Evolutionary conservation across 2,329 filamentous ascomycete species (phyloP).

Genomic region (Colletotrichum coccodes): DNA sequence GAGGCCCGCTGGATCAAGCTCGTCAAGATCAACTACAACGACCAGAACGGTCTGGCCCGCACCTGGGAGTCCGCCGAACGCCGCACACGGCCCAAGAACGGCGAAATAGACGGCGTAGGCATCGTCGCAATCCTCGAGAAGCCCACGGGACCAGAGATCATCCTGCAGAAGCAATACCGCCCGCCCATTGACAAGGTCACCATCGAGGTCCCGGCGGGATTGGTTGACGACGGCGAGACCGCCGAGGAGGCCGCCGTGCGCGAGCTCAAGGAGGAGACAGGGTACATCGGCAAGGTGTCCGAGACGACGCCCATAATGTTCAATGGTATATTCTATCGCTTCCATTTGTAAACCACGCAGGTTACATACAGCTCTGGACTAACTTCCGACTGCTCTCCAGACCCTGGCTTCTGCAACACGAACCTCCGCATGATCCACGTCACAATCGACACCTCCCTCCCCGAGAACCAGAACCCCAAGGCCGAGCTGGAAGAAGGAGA

Average conservation of each 20-base stretch:
- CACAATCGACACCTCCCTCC: slow-evolving; percentile 73
- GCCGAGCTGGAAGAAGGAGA: slow-evolving; percentile 81
- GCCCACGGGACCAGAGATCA: slow-evolving; percentile 61
- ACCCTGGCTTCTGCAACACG: slow-evolving; percentile 74
- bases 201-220: slow-evolving; percentile 73
- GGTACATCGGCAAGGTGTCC: slow-evolving; percentile 66
- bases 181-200: slow-evolving; percentile 68
- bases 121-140: slow-evolving; percentile 76
- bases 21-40: slow-evolving; percentile 71
- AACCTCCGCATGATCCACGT: slow-evolving; percentile 79
- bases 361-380: neutral
- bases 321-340: slow-evolving; percentile 53
- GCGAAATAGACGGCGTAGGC: slow-evolving; percentile 77
- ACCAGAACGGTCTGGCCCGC: slow-evolving; percentile 66
- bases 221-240: slow-evolving; percentile 71
- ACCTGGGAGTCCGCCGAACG: slow-evolving; percentile 80
- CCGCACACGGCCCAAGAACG: slow-evolving; percentile 69
- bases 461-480: slow-evolving; percentile 75
- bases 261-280: slow-evolving; percentile 75
- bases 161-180: slow-evolving; percentile 75
- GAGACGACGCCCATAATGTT: slow-evolving; percentile 75
- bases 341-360: neutral
- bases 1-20: slow-evolving; percentile 71
- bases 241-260: slow-evolving; percentile 70
- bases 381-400: slow-evolving; percentile 38